Conservation (phyloP, 306 rosid species). For the Vigna mungo region DNA sequence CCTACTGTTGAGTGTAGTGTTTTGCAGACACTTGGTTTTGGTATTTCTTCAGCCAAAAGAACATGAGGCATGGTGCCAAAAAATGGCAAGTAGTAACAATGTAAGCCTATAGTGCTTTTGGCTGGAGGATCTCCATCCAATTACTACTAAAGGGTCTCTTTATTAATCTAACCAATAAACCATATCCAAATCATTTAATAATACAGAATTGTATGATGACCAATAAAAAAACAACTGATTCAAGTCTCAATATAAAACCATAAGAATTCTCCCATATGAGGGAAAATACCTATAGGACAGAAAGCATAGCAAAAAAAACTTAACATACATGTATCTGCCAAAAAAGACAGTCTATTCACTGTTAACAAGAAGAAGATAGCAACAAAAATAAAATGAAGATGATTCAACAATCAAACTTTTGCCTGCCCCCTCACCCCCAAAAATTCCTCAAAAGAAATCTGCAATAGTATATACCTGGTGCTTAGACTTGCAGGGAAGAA, state of each 20-base stretch:
- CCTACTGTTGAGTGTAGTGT: slow-evolving; percentile 14
- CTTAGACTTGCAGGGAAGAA: slow-evolving; percentile 92
- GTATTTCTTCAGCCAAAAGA: slow-evolving; percentile 21
- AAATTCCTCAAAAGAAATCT: slow-evolving; percentile 19
- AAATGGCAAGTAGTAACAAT: slow-evolving; percentile 1
- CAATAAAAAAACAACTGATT: background rate
- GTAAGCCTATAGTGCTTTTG: slow-evolving; percentile 24
- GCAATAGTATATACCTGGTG: slow-evolving; percentile 72
- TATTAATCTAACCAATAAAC: slow-evolving; percentile 8
- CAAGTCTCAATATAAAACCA: background rate
- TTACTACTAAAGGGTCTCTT: background rate
- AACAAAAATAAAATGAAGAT: slow-evolving; percentile 9
- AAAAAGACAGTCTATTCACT: background rate
- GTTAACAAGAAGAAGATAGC: background rate
- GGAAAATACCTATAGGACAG: slow-evolving; percentile 25
- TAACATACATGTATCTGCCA: slow-evolving; percentile 5
- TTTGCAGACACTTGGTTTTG: slow-evolving; percentile 13
- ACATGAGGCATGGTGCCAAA: slow-evolving; percentile 11
- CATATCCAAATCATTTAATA: slow-evolving; percentile 6
- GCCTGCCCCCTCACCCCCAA: background rate
- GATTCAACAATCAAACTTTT: slow-evolving; percentile 32
- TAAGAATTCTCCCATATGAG: slow-evolving; percentile 18
- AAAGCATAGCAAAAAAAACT: slow-evolving; percentile 3
- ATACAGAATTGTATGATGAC: background rate
- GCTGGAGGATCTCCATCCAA: slow-evolving; percentile 6